These are phyloP conservation scores for Boletus pseudo-olivaceus DNA, from an alignment of 768 basidiomycete species.

Conservation along the genomic window DNA sequence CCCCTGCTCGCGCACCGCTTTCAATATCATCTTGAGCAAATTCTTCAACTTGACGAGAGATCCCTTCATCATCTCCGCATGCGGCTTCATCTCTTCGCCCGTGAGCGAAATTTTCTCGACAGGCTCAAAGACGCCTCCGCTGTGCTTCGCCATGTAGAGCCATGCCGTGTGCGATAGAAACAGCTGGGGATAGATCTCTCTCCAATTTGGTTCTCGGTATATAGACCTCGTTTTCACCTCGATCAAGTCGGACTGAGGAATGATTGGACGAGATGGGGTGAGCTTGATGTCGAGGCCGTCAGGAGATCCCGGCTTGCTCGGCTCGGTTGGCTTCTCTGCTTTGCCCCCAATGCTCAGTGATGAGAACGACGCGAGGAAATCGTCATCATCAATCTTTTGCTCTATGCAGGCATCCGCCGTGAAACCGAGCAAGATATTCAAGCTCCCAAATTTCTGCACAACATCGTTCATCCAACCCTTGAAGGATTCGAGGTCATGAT, in stretches of 20 bases:
- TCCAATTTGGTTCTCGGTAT: conserved; percentile 47
- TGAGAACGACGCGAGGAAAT: conserved; percentile 26
- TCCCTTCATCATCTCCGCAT: conserved; percentile 18
- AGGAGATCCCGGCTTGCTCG: background rate
- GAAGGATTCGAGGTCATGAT: background rate
- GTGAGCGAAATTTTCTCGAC: conserved; percentile 47
- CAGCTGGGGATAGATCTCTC: conserved; percentile 60
- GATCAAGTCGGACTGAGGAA: conserved; percentile 35
- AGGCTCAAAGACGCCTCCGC: conserved; percentile 47
- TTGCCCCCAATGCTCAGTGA: conserved; percentile 17
- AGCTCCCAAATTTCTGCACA: conserved; percentile 50
- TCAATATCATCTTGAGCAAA: conserved; percentile 38
- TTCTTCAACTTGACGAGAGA: conserved; percentile 27
- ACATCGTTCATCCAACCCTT: background rate
- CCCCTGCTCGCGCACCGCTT: conserved; percentile 50
- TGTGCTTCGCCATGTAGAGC: conserved; percentile 58
- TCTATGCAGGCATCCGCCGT: conserved; percentile 46
- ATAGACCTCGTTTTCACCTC: conserved; percentile 35
- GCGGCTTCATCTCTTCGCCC: conserved; percentile 18
- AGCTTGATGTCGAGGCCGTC: conserved; percentile 20
- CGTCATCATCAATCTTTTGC: conserved; percentile 18
- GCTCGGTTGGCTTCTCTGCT: background rate
- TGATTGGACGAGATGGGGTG: conserved; percentile 25
- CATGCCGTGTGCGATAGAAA: conserved; percentile 66
- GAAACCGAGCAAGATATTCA: conserved; percentile 58